These are phyloP conservation scores for Metschnikowia drakensbergensis DNA, from an alignment of 805 yeast species.

Conservation along the genomic window DNA sequence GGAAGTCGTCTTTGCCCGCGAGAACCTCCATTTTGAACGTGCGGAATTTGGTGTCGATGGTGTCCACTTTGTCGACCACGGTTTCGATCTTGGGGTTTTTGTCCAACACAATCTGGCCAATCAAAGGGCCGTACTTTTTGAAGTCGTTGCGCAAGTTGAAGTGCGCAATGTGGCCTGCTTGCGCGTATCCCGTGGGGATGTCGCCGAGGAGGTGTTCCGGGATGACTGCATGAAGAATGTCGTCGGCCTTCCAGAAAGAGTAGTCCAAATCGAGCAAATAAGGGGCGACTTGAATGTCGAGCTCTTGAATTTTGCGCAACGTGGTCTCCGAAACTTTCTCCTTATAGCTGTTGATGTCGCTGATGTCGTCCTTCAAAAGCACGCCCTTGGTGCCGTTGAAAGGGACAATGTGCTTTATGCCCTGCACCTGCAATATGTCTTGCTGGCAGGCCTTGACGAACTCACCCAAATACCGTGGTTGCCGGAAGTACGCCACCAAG, in stretches of 20 bases:
- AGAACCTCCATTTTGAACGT: constrained; percentile 92
- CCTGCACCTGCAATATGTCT: constrained; percentile 68
- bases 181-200: constrained; percentile 85
- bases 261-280: constrained; percentile 61
- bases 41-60: constrained; percentile 82
- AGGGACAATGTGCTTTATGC: constrained; percentile 62
- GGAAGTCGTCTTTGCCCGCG: constrained; percentile 75
- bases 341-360: constrained; percentile 33
- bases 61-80: constrained; percentile 87
- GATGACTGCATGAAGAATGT: constrained; percentile 68
- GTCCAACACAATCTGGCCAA: constrained; percentile 88
- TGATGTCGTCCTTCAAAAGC: constrained; percentile 52
- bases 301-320: constrained; percentile 42
- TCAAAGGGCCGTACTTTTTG: constrained; percentile 72
- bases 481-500: constrained; percentile 65
- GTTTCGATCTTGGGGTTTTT: constrained; percentile 79
- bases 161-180: constrained; percentile 95
- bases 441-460: constrained; percentile 56
- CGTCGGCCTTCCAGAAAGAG: constrained; percentile 86
- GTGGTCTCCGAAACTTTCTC: constrained; percentile 41
- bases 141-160: constrained; percentile 79
- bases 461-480: constrained; percentile 56
- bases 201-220: constrained; percentile 71
- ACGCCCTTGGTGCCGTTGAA: constrained; percentile 47
- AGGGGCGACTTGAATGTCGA: constrained; percentile 45